Evolutionary conservation across 208 protist genomes (phyloP), one percentile per base, ranked within the genome.

Genomic region (Trypanosoma rangeli): DNA sequence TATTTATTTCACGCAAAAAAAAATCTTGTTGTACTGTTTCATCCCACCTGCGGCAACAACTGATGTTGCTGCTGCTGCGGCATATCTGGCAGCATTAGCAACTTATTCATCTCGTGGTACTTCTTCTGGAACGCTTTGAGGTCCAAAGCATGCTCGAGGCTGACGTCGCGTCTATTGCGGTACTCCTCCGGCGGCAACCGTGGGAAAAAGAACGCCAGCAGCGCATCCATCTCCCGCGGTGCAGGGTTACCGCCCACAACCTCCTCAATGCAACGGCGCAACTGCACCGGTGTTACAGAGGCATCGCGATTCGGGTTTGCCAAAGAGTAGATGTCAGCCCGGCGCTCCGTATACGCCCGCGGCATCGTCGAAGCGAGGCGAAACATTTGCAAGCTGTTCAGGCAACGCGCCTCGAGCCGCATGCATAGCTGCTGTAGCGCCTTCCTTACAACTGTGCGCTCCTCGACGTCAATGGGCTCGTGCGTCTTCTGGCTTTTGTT

Each of bases 201-300:
- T 16, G 92, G 92, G 55, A 95, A 97, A 75, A 97, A 97, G 74
- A 95, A 97, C 58, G 76, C 31, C 3, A 95, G 58, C 13, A 96
- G 63, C 49, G 66, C 81, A 20, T 73, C 73, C 78, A 97, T 86
- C 73, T 97, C 85, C 13, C 79, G 75, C n/a, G 77, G 57, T 2
- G 83, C 73, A 8, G 83, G 76, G 12, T 68, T 70, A 24, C 85
- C 78, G 5, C 87, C 83, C 22, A 97, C 78, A 7, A 94, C 78
- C 67, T 95, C 89, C 65, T 87, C 84, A 49, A 95, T 77, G 64
- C 91, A 95, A 50, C 89, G 87, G 29, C 89, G 88, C 56, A 97
- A 76, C 69, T 97, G 90, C 64, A 94, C 84, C 9, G 88, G 90
- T 0, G 89, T 94, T 54, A 97, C 83, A 69, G 84, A 62, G 39